These are phyloP conservation scores for Centella asiatica DNA, from an alignment of 129 eudicot genomes.

Conservation along the genomic window DNA sequence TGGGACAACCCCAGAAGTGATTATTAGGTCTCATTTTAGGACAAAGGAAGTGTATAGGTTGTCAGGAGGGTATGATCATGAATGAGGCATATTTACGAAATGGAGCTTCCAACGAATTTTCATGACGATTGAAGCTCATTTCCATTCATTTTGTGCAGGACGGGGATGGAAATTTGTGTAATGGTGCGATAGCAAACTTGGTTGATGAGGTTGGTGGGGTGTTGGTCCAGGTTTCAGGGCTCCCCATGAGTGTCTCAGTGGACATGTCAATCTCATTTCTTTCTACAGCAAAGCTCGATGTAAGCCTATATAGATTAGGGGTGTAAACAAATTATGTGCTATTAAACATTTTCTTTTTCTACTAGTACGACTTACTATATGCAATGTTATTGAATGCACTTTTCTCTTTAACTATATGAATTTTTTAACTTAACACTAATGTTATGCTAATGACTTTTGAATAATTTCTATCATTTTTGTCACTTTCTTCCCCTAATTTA, in stretches of 20 bases:
- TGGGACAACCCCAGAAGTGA: background rate
- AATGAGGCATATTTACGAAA: background rate
- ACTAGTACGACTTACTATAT: too few species aligned
- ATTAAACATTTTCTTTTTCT: too few species aligned
- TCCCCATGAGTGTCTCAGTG: conserved; percentile 37
- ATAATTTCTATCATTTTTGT: too few species aligned
- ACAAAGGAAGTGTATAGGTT: too few species aligned
- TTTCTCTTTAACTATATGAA: background rate
- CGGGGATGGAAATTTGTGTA: conserved; percentile 26
- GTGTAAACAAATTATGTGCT: too few species aligned
- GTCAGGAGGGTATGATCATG: too few species aligned
- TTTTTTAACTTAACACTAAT: background rate
- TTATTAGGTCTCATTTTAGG: background rate
- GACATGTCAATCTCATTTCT: conserved; percentile 43
- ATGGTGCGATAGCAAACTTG: conserved; percentile 36
- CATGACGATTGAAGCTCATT: background rate
- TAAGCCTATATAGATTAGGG: conserved; percentile 15
- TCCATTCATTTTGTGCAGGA: conserved; percentile 15
- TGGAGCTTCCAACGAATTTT: background rate
- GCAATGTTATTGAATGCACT: too few species aligned
- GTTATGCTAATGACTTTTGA: background rate
- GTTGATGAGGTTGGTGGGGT: conserved; percentile 45
- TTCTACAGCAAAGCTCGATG: conserved; percentile 34
- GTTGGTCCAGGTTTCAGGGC: conserved; percentile 22
- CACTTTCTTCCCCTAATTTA: too few species aligned